Evolutionary conservation across 495 filamentous ascomycete species (phyloP).

Genomic region (Podospora comata): DNA sequence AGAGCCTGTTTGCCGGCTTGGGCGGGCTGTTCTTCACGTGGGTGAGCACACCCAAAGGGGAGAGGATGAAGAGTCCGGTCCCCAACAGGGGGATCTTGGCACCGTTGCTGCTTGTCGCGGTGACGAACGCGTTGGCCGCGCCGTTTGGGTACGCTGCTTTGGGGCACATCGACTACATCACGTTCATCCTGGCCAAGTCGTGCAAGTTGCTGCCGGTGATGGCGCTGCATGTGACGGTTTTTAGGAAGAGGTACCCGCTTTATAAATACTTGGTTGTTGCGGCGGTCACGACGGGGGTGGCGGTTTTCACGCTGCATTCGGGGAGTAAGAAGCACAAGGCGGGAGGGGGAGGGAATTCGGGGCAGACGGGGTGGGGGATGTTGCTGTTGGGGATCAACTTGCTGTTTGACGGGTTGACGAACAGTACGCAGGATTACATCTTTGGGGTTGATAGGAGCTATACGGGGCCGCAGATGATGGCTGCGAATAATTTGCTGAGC

Average conservation of each 20-base stretch:
- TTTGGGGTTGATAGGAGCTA: constrained; percentile 74
- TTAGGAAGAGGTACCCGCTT: constrained; percentile 83
- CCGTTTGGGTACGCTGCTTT: constrained; percentile 95
- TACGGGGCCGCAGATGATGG: constrained; percentile 98
- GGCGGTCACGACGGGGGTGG: constrained; percentile 85
- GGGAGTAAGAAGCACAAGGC: constrained; percentile 56
- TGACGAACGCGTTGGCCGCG: constrained; percentile 81
- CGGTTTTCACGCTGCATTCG: constrained; percentile 89
- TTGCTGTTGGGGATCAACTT: constrained; percentile 86
- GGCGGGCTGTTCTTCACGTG: constrained; percentile 79
- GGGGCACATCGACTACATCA: constrained; percentile 96
- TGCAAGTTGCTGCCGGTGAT: constrained; percentile 98
- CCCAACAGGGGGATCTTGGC: constrained; percentile 67
- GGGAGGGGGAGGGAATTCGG: constrained; percentile 29
- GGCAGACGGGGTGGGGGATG: constrained; percentile 65
- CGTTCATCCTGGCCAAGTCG: constrained; percentile 94
- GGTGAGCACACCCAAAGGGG: constrained; percentile 54
- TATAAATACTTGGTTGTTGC: constrained; percentile 96
- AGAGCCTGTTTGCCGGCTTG: constrained; percentile 82
- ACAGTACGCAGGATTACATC: constrained; percentile 94
- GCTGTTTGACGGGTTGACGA: constrained; percentile 92
- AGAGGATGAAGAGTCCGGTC: constrained; percentile 63
- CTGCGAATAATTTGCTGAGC: constrained; percentile 86
- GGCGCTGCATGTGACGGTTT: constrained; percentile 90
- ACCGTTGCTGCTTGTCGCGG: constrained; percentile 79